Evolutionary conservation across 352 stramenopile species (phyloP).

Genomic region (Phytophthora nicotianae): DNA sequence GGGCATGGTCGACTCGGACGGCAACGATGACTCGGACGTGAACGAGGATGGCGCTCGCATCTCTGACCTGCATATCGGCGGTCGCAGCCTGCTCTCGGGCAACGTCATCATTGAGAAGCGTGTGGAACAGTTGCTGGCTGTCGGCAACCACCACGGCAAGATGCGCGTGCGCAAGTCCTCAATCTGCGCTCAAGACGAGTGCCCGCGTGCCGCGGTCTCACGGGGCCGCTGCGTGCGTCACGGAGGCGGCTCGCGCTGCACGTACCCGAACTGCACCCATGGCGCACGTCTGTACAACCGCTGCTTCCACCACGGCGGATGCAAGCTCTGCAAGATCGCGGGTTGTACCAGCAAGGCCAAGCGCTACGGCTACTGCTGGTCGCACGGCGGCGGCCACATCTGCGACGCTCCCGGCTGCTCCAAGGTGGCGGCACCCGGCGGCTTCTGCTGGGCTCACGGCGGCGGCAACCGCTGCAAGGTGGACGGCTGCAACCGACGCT

Average conservation of each 20-base stretch:
- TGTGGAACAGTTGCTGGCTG: conserved; percentile 57
- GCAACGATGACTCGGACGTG: conserved; percentile 43
- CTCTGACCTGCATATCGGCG: conserved; percentile 51
- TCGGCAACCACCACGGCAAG: conserved; percentile 69
- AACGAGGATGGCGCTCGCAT: conserved; percentile 32
- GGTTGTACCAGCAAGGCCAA: conserved; percentile 75
- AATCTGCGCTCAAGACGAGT: conserved; percentile 62
- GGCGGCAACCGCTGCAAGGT: conserved; percentile 74
- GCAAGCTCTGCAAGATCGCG: conserved; percentile 64
- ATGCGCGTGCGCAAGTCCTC: conserved; percentile 70
- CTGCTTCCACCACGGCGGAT: conserved; percentile 72
- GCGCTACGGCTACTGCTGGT: conserved; percentile 77
- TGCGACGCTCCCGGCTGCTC: conserved; percentile 55
- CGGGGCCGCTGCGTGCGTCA: conserved; percentile 60
- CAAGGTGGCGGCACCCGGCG: conserved; percentile 69
- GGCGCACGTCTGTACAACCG: conserved; percentile 65
- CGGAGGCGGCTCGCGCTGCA: conserved; percentile 60
- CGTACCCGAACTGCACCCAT: conserved; percentile 63
- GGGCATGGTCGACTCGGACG: conserved; percentile 40
- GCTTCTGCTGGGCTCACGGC: conserved; percentile 75
- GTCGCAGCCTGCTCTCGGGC: conserved; percentile 55
- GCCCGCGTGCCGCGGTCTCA: conserved; percentile 54
- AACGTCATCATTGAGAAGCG: conserved; percentile 60
- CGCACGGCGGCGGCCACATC: conserved; percentile 65
- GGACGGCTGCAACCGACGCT: conserved; percentile 70